Evolutionary conservation across 2,329 filamentous ascomycete species (phyloP).

Genomic region (Leptographium wingfieldii): DNA sequence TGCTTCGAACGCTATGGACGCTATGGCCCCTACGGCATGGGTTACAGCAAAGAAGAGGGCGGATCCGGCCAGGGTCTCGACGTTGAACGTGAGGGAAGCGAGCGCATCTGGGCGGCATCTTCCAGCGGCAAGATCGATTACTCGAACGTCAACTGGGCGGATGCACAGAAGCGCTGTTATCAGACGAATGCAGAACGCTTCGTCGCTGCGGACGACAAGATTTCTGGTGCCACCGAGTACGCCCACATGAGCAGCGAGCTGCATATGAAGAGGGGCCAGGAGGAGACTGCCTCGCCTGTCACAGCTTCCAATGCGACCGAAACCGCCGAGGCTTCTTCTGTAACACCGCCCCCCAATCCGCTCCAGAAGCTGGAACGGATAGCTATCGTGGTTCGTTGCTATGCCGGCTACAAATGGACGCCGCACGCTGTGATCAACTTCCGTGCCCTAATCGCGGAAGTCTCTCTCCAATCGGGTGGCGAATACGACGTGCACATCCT

Average conservation of each 20-base stretch:
- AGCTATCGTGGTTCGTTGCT: constrained; percentile 68
- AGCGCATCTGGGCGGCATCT: constrained; percentile 38
- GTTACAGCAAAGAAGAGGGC: constrained; percentile 63
- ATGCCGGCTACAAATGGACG: constrained; percentile 68
- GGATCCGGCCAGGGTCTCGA: constrained; percentile 61
- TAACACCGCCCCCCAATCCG: background rate
- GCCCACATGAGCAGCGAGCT: background rate
- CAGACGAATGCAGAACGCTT: constrained; percentile 53
- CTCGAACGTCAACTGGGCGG: constrained; percentile 39
- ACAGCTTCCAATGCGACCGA: background rate
- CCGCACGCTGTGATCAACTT: constrained; percentile 68
- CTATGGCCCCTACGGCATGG: constrained; percentile 72
- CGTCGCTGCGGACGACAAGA: constrained; percentile 7
- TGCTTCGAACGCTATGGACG: constrained; percentile 84
- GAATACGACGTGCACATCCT: constrained; percentile 78
- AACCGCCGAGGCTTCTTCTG: background rate
- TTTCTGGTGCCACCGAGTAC: background rate
- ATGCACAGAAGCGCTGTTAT: constrained; percentile 40
- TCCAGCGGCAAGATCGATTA: constrained; percentile 44
- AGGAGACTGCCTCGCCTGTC: constrained; percentile 2
- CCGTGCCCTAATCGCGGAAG: constrained; percentile 67
- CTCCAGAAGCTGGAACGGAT: constrained; percentile 43
- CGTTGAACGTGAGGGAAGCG: constrained; percentile 55
- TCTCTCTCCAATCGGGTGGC: constrained; percentile 63
- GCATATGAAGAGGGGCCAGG: constrained; percentile 9